Base-by-base conservation (phyloP, 352 stramenopile species). In the Pythium dissimile region DNA sequence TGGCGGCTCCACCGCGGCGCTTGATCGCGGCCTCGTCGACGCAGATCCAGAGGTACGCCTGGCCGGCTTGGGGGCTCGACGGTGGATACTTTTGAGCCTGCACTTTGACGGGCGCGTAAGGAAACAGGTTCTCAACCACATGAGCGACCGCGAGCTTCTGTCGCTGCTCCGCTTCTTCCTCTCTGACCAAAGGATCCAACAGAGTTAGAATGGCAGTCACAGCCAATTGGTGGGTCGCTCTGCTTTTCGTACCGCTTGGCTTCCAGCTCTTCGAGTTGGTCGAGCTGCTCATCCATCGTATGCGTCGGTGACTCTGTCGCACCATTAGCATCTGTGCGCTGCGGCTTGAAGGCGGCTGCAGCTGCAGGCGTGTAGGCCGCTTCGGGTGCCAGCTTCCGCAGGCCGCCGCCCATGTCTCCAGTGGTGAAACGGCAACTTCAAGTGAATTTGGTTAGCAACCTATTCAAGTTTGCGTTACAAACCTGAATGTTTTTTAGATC, bases 11-110 rank as follows among this genome's bases (percentile, higher is more conserved):
- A 27, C 75, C 75, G 16, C 69, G 69, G 21, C 73, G 64, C 57
- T 85, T 86, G 58, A 90, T 83, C 39, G 73, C 73, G 15, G 67
- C 64, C 38, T 92, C 80, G 58, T 92, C 80, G 3, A 89, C 67
- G 32, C 68, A 77, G 58, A 92, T 86, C 83, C 83, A 92, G 12
- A 92, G 62, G 32, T 89, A 92, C 6, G 71, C 70, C 34, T 92
- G 70, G 0, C 79, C 80, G 12, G 82, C 77, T 35, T 88, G 76
- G 1, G 78, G 62, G 15, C 78, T 88, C 0, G 44, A 58, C 7
- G 60, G 50, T n/a, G 76, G 77, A 46, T 88, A 88, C 64, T 77
- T 79, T 64, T 92, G 78, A 27, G 78, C 79, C 63, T 90, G 70
- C 27, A 90, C 79, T n/a, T 64, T 65, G 47, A 92, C 83, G 4